Evolutionary conservation across 805 yeast genomes (phyloP), one percentile per base, ranked within the genome.

Genomic region (Hanseniaspora singularis): DNA sequence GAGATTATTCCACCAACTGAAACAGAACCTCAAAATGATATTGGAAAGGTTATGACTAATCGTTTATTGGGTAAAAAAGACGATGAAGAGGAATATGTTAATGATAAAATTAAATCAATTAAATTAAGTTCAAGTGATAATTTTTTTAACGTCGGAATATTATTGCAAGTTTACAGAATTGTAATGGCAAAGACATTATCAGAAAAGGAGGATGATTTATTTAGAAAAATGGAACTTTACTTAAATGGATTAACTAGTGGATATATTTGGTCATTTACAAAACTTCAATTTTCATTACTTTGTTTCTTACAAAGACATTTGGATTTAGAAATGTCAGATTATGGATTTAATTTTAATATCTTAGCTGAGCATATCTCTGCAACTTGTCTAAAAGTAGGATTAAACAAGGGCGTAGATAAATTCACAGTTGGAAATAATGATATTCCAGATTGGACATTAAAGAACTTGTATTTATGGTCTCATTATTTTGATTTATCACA

Each of bases 391-490:
- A 43, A 51, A 2, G 22, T 26, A 1, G 49, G 53, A 9, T 32
- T 63, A 12, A 51, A 59, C 40, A 49, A 50, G 11, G 51, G 57
- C 44, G 54, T 62, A 14, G 40, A 50, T 3, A 30, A 42, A 11
- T 14, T 53, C 1, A 55, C 51, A 38, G 23, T 39, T 3, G 49
- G 53, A 19, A 31, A 43, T 2, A 19, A 46, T 3, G 50, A 54
- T 2, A 62, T 64, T 2, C 51, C 50, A 16, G 14, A 55, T 15
- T 47, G 46, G 18, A 46, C 54, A 8, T 14, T 63, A 11, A 53
- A 55, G 33, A 55, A 53, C 18, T 20, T 59, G 14, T 63, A 63
- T 61, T 49, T 53, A 18, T 56, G 60, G 60, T 47, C 56, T 4
- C 23, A 59, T 1, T 55, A 49, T 32, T 44, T 51, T 10, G 66